A percentile compares a stretch with the other conserved stretches of the same genome.
These are phyloP conservation scores for Cucurbita ficifolia DNA, from an alignment of 306 rosid genomes.

Conservation along the genomic window DNA sequence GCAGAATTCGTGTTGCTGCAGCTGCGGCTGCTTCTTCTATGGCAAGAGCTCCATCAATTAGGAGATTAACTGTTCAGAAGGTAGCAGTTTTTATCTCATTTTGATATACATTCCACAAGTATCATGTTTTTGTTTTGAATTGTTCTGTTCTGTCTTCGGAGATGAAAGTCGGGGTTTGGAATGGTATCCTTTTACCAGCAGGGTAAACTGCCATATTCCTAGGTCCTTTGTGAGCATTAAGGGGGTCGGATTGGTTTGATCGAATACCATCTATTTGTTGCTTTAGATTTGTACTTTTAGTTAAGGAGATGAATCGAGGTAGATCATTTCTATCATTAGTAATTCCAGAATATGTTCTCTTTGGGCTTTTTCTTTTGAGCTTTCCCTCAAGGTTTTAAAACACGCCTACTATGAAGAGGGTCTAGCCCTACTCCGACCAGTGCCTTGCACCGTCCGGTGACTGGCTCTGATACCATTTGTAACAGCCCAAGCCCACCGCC, in stretches of 20 bases:
- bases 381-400: no score
- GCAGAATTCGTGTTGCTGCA: conserved; percentile 93
- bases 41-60: conserved; percentile 70
- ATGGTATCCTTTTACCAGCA: not conserved
- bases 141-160: not conserved
- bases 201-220: not conserved
- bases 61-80: conserved; percentile 54
- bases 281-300: not conserved
- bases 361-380: no score
- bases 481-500: no score
- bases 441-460: no score
- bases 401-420: no score
- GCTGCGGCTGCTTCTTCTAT: conserved; percentile 92
- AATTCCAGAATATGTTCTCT: not conserved
- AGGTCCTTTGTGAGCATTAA: not conserved
- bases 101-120: not conserved
- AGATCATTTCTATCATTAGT: not conserved
- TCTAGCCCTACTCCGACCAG: no score
- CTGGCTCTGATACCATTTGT: no score
- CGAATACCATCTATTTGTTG: not conserved
- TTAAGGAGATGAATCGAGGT: not conserved
- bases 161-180: not conserved
- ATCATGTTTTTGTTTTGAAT: not conserved
- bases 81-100: conserved; percentile 33
- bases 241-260: not conserved